Evolutionary conservation across 164 flowering plant genomes (phyloP).

Genomic region (Saururus chinensis): DNA sequence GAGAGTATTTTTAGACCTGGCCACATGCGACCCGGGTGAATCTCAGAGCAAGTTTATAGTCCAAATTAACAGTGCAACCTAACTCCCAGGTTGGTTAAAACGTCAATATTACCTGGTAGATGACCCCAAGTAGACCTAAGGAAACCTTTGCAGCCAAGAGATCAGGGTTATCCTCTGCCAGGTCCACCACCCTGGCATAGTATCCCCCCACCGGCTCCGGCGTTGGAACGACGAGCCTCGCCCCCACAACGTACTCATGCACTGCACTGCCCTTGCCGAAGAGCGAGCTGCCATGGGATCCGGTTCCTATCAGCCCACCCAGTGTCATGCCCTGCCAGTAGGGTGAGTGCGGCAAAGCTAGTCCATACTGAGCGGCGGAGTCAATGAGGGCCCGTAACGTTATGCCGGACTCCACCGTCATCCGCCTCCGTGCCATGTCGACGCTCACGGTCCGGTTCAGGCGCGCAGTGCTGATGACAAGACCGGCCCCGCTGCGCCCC

Average conservation of each 20-base stretch:
- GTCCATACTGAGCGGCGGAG: neutral
- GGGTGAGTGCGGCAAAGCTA: slow-evolving; percentile 6
- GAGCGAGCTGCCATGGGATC: slow-evolving; percentile 7
- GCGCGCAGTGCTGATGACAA: slow-evolving; percentile 36
- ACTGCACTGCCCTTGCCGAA: slow-evolving; percentile 5
- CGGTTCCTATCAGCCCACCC: slow-evolving; percentile 4
- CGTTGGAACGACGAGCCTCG: slow-evolving; percentile 6
- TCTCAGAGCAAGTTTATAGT: too few relatives aligned
- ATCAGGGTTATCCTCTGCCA: slow-evolving; percentile 6
- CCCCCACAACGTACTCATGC: slow-evolving; percentile 6
- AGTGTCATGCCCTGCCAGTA: slow-evolving; percentile 7
- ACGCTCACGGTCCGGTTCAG: slow-evolving; percentile 15
- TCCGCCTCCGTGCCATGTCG: slow-evolving; percentile 16
- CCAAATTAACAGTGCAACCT: too few relatives aligned
- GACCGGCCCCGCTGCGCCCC: slow-evolving; percentile 24
- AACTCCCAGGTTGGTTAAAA: too few relatives aligned
- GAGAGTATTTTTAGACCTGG: too few relatives aligned
- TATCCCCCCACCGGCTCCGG: neutral
- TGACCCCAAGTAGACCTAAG: slow-evolving; percentile 2
- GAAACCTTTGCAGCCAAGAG: slow-evolving; percentile 8
- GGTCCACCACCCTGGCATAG: slow-evolving; percentile 3
- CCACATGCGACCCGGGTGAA: too few relatives aligned
- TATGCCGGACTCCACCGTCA: slow-evolving; percentile 37
- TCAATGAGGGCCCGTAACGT: slow-evolving; percentile 5
- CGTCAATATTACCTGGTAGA: slow-evolving; percentile 1